phyloP scores from a whole-genome alignment of 768 basidiomycete genomes.

The Nevesoporus exiguus region DNA sequence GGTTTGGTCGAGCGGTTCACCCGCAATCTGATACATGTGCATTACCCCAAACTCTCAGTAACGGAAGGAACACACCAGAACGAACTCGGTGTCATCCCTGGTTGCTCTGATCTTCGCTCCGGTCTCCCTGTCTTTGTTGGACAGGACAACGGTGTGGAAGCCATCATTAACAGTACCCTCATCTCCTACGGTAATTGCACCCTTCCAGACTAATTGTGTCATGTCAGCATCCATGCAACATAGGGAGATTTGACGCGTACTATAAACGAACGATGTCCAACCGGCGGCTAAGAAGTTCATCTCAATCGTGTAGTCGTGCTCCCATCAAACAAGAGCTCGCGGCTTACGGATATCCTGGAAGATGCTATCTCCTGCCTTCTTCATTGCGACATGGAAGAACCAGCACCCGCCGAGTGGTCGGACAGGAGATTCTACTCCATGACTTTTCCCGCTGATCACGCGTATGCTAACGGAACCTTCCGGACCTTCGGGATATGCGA shows the following conservation, averaged over 20 bases:
- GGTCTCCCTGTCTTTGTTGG: conserved; percentile 51
- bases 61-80: conserved; percentile 50
- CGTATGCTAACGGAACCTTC: conserved; percentile 69
- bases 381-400: conserved; percentile 80
- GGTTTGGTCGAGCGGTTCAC: conserved; percentile 84
- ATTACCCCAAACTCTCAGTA: neutral
- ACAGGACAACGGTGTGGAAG: conserved; percentile 85
- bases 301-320: neutral
- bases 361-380: conserved; percentile 51
- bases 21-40: conserved; percentile 54
- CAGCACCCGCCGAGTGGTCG: conserved; percentile 90
- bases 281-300: conserved; percentile 49
- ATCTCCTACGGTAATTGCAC: conserved; percentile 59
- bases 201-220: conserved; percentile 37
- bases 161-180: conserved; percentile 44
- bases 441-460: conserved; percentile 87
- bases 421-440: conserved; percentile 85
- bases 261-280: conserved; percentile 89
- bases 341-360: conserved; percentile 81
- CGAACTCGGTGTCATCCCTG: conserved; percentile 65
- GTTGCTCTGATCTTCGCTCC: conserved; percentile 65
- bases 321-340: neutral
- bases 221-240: neutral
- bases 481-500: conserved; percentile 65
- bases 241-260: conserved; percentile 41